phyloP scores from a whole-genome alignment of 495 filamentous ascomycete genomes.

The Lophium mytilinum region DNA sequence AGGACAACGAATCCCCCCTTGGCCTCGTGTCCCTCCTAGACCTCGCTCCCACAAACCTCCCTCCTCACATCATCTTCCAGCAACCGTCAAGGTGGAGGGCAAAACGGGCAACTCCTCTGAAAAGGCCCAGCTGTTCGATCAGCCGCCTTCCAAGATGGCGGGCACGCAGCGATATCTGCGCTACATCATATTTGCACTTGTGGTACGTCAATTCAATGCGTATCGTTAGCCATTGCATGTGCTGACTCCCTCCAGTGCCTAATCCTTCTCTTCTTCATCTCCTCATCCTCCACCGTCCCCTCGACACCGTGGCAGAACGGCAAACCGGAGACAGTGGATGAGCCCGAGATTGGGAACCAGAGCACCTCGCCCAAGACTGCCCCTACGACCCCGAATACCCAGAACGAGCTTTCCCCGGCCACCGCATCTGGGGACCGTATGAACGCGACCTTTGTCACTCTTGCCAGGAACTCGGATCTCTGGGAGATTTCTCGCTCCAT shows the following conservation, averaged over 20 bases:
- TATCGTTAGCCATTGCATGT: not conserved
- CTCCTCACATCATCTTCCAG: not conserved
- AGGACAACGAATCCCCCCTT: not conserved
- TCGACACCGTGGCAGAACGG: conserved; percentile 12
- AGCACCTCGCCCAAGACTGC: conserved; percentile 4
- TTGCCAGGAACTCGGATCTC: conserved; percentile 84
- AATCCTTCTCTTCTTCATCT: conserved; percentile 70
- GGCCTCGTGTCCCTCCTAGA: not conserved
- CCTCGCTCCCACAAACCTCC: not conserved
- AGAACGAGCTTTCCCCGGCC: conserved; percentile 40
- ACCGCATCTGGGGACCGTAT: conserved; percentile 57
- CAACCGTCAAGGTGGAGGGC: conserved; percentile 26
- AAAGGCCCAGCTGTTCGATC: conserved; percentile 20
- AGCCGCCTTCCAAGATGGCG: conserved; percentile 25
- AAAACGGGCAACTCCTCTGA: conserved; percentile 8
- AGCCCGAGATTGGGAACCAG: conserved; percentile 1
- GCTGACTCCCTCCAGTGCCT: conserved; percentile 46
- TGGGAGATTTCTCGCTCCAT: conserved; percentile 97
- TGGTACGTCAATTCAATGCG: conserved; percentile 49
- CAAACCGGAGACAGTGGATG: conserved; percentile 2
- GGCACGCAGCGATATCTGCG: conserved; percentile 47
- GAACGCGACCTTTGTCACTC: conserved; percentile 94
- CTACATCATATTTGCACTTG: conserved; percentile 80
- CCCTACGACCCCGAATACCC: conserved; percentile 21
- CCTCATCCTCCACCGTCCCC: conserved; percentile 48